Evolutionary conservation across 2,329 filamentous ascomycete genomes (phyloP).

Genomic region (Moelleriella libera): DNA sequence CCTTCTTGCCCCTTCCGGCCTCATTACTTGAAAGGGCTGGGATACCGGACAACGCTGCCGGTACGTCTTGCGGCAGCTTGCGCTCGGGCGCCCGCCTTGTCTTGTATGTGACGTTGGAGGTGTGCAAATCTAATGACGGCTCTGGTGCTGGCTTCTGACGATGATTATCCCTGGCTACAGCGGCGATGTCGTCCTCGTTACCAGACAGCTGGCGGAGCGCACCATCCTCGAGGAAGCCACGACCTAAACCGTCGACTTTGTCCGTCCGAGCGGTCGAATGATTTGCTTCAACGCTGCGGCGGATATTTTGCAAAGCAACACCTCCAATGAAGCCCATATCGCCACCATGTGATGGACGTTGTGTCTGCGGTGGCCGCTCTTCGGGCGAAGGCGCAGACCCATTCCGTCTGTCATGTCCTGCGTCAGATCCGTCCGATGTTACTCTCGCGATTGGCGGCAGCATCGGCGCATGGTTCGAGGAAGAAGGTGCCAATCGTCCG

Average conservation of each 20-base stretch:
- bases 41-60: conserved; percentile 11
- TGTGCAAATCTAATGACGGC: conserved; percentile 24
- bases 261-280: conserved; percentile 2
- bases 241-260: neutral
- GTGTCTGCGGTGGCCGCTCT: conserved; percentile 11
- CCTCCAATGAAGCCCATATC: conserved; percentile 40
- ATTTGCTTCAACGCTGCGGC: conserved; percentile 18
- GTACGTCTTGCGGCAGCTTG: conserved; percentile 23
- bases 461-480: conserved; percentile 25
- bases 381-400: conserved; percentile 7
- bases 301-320: conserved; percentile 36
- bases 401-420: conserved; percentile 9
- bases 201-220: conserved; percentile 2
- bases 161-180: conserved; percentile 12
- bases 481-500: conserved; percentile 17
- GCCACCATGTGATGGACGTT: conserved; percentile 19
- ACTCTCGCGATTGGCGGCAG: conserved; percentile 37
- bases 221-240: conserved; percentile 2
- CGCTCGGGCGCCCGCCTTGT: conserved; percentile 29
- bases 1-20: conserved; percentile 33
- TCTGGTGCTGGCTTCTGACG: neutral
- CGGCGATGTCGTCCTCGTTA: conserved; percentile 13
- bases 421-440: conserved; percentile 23
- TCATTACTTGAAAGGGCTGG: conserved; percentile 17
- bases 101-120: conserved; percentile 11